These are phyloP conservation scores for Rhytidiadelphus loreus DNA, from an alignment of 225 moss, liverwort and hornwort species.

Conservation along the genomic window DNA sequence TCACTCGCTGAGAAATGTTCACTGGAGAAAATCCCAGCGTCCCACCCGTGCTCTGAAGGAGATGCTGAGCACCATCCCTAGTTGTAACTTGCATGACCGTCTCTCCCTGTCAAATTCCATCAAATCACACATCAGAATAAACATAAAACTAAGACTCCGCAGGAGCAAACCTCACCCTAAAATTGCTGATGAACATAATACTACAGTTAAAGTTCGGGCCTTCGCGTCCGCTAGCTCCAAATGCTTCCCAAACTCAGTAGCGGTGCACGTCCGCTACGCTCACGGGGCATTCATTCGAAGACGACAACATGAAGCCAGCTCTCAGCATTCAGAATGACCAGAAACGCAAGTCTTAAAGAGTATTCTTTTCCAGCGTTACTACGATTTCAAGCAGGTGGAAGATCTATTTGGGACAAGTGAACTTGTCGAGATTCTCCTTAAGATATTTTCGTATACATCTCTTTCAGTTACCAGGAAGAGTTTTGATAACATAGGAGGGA, in stretches of 20 bases:
- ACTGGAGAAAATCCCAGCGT: constrained; percentile 15
- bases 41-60: not conserved
- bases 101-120: constrained; percentile 14
- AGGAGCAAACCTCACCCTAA: not conserved
- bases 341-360: not conserved
- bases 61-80: constrained; percentile 22
- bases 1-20: constrained; percentile 22
- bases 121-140: not conserved
- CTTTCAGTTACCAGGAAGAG: not conserved
- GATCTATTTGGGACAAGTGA: not conserved
- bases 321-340: not conserved
- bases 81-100: constrained; percentile 37
- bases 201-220: not conserved
- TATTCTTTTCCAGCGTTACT: not conserved
- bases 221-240: not conserved
- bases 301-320: not conserved
- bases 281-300: not conserved
- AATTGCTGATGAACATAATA: not conserved
- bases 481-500: not conserved
- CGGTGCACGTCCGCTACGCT: not conserved
- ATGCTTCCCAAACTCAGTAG: not conserved
- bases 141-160: not conserved
- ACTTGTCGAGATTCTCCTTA: not conserved
- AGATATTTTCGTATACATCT: not conserved
- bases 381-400: not conserved